These are phyloP conservation scores for Stagonosporopsis tanaceti DNA, from an alignment of 2,329 filamentous ascomycete species.

Conservation along the genomic window DNA sequence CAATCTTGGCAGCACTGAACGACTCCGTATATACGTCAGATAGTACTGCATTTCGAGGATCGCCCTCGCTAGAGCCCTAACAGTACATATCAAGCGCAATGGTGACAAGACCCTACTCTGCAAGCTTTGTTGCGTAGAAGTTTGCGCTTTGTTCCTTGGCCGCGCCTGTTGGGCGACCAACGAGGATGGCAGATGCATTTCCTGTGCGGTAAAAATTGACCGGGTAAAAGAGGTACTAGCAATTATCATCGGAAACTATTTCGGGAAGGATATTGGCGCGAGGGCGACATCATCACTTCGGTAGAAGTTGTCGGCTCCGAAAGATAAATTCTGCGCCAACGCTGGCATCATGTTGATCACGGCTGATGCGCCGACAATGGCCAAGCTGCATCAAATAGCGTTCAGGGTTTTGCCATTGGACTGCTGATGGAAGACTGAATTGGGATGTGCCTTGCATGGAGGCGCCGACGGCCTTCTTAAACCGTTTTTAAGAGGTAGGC, in stretches of 20 bases:
- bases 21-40: constrained; percentile 39
- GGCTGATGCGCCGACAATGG: not conserved
- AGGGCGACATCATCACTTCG: constrained; percentile 20
- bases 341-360: not conserved
- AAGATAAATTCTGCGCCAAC: constrained; percentile 22
- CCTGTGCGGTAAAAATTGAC: constrained; percentile 12
- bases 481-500: too few relatives aligned
- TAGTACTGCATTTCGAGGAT: constrained; percentile 37
- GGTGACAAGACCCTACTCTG: constrained; percentile 38
- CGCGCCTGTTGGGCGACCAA: constrained; percentile 41
- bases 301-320: constrained; percentile 29
- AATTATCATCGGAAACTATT: constrained; percentile 17
- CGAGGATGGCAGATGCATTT: constrained; percentile 32
- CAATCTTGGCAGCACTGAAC: constrained; percentile 27
- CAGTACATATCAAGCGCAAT: constrained; percentile 34
- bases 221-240: constrained; percentile 20
- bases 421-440: not conserved
- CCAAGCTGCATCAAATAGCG: not conserved
- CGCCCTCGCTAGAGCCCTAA: constrained; percentile 39
- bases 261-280: constrained; percentile 20
- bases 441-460: not conserved
- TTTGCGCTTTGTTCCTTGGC: constrained; percentile 45
- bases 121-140: constrained; percentile 41
- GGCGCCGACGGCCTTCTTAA: not conserved
- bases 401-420: not conserved